A percentile compares a stretch with the other conserved stretches of the same genome.
Conservation (phyloP, 768 basidiomycete species). For the Lactarius sp. region DNA sequence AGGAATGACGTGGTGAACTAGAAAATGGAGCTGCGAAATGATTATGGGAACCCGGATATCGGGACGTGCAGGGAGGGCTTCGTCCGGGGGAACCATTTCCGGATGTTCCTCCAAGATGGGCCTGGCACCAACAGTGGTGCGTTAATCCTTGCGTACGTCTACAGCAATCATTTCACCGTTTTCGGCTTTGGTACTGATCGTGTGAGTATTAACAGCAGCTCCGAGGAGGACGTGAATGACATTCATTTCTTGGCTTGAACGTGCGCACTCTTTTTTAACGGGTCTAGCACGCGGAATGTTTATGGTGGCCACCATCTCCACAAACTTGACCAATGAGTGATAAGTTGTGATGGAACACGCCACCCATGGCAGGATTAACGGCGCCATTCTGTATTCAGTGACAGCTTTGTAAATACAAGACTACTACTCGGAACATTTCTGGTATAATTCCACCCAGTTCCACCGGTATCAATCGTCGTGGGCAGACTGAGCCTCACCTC, state of each 20-base stretch:
- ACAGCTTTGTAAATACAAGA: constrained; percentile 30
- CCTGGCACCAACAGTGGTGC: constrained; percentile 29
- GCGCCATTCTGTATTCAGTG: background rate
- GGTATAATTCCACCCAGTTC: constrained; percentile 51
- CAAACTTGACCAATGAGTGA: constrained; percentile 31
- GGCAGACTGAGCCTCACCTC: background rate
- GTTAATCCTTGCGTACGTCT: constrained; percentile 34
- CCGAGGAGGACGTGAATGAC: constrained; percentile 21
- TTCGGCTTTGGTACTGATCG: background rate
- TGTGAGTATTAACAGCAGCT: constrained; percentile 10
- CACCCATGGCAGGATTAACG: background rate
- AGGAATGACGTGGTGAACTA: too few species aligned
- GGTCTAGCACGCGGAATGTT: constrained; percentile 11
- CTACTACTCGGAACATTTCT: constrained; percentile 44
- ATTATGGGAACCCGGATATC: too few species aligned
- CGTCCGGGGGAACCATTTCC: too few species aligned
- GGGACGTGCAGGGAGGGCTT: too few species aligned
- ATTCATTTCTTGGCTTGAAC: background rate
- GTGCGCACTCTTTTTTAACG: background rate
- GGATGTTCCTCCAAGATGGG: too few species aligned
- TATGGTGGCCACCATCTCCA: constrained; percentile 29
- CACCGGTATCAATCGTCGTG: constrained; percentile 50
- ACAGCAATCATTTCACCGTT: too few species aligned
- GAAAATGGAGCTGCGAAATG: too few species aligned
- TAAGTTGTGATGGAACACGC: too few species aligned